These are phyloP conservation scores for Sclerotinia nivalis DNA, from an alignment of 2,329 filamentous ascomycete genomes.

Conservation along the genomic window DNA sequence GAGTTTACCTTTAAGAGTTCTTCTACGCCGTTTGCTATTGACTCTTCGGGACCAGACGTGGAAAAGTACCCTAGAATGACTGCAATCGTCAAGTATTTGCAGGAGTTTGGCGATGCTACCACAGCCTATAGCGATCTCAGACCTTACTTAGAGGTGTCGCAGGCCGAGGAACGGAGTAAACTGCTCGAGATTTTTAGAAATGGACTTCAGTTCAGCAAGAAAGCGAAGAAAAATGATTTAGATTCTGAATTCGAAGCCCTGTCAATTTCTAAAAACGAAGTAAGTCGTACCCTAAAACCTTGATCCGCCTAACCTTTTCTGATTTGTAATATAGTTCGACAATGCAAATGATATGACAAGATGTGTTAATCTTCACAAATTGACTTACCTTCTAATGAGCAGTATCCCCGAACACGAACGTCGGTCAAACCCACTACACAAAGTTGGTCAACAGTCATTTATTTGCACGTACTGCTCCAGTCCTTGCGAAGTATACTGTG, in stretches of 20 bases:
- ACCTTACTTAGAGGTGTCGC: constrained; percentile 33
- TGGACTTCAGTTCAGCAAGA: constrained; percentile 15
- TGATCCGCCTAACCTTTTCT: neutral
- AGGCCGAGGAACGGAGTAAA: constrained; percentile 29
- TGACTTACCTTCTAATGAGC: constrained; percentile 36
- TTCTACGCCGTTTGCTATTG: constrained; percentile 18
- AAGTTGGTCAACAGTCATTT: constrained; percentile 19
- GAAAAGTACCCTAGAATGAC: constrained; percentile 24
- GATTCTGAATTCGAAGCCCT: neutral
- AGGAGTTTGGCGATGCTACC: constrained; percentile 37
- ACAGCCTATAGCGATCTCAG: constrained; percentile 40
- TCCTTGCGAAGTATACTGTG: constrained; percentile 30
- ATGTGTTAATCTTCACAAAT: constrained; percentile 36
- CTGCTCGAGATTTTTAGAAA: constrained; percentile 27
- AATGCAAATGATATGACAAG: constrained; percentile 30
- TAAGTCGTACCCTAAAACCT: neutral
- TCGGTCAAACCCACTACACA: constrained; percentile 23
- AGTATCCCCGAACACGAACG: constrained; percentile 35
- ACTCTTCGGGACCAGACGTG: constrained; percentile 7
- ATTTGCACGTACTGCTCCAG: constrained; percentile 32
- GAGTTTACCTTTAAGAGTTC: constrained; percentile 32
- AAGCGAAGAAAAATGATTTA: neutral
- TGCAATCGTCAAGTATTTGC: constrained; percentile 36
- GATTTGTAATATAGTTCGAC: constrained; percentile 11
- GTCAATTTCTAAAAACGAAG: constrained; percentile 17